phyloP scores from a whole-genome alignment of 129 eudicot species.

The Flaveria sonorensis region DNA sequence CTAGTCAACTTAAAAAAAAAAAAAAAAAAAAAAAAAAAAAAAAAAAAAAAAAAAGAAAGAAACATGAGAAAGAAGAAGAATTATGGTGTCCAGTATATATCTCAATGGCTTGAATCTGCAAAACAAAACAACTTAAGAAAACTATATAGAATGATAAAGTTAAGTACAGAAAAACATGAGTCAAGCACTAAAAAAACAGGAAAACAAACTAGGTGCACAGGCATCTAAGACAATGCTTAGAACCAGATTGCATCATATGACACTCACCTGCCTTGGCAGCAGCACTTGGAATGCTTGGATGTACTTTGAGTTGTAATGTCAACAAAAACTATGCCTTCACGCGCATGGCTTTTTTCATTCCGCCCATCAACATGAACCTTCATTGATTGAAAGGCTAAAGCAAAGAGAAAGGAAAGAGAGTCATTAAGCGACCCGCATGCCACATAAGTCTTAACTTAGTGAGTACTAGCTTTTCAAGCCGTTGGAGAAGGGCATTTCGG shows the following conservation, averaged over 20 bases:
- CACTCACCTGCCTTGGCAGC: constrained; percentile 95
- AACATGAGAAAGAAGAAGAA: no score
- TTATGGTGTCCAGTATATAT: no score
- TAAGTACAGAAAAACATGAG: background rate
- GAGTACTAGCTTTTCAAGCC: constrained; percentile 74
- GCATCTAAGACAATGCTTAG: constrained; percentile 13
- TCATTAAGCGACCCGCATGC: background rate
- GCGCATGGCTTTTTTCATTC: constrained; percentile 92
- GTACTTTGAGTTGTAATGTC: constrained; percentile 88
- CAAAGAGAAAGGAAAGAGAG: background rate
- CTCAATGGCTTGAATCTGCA: no score
- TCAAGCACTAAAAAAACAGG: constrained; percentile 13
- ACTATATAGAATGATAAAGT: no score
- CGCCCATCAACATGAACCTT: constrained; percentile 54
- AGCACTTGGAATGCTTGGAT: constrained; percentile 97
- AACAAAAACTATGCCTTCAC: constrained; percentile 99
- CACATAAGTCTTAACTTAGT: background rate
- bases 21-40: no score
- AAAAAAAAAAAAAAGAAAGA: no score
- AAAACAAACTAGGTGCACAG: background rate
- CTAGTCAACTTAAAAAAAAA: no score
- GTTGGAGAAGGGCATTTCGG: constrained; percentile 92
- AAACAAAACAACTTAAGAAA: no score
- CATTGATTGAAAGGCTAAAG: background rate
- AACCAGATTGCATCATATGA: constrained; percentile 12